Evolutionary conservation across 139 green algal genomes (phyloP).

Genomic region (Medakamo hakoo): DNA sequence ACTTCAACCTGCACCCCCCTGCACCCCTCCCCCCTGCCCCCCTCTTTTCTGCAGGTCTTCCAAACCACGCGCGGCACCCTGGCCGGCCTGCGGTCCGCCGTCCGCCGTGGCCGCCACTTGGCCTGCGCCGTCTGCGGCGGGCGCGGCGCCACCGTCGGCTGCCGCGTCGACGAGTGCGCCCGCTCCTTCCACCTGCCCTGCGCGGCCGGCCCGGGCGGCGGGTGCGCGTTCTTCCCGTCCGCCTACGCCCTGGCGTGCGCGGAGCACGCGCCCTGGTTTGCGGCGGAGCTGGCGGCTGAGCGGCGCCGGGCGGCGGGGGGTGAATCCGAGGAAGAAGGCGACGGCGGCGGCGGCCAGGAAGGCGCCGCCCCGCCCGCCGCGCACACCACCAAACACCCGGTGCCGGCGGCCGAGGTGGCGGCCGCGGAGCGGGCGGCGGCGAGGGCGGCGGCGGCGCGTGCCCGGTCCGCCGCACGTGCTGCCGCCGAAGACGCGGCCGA

Average conservation of each 20-base stretch:
- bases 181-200: slow-evolving; percentile 51
- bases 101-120: slow-evolving; percentile 26
- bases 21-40: no score
- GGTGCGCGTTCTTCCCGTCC: slow-evolving; percentile 22
- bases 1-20: not conserved
- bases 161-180: slow-evolving; percentile 37
- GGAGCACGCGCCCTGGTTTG: slow-evolving; percentile 15
- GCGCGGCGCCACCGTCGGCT: slow-evolving; percentile 52
- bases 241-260: slow-evolving; percentile 40
- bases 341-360: no score
- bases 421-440: no score
- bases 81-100: slow-evolving; percentile 16
- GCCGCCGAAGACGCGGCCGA: no score
- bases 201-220: slow-evolving; percentile 13
- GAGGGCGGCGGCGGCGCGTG: not conserved
- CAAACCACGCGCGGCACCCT: slow-evolving; percentile 24
- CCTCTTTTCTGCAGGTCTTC: no score
- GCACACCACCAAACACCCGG: no score
- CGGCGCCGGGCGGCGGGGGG: no score
- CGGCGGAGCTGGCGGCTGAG: no score
- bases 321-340: no score
- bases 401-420: not conserved
- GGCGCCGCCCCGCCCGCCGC: no score
- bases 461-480: slow-evolving; percentile 3
- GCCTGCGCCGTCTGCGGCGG: slow-evolving; percentile 28